Evolutionary conservation across 148 eudicot genomes (phyloP).

Genomic region (Pouteria glomerata): DNA sequence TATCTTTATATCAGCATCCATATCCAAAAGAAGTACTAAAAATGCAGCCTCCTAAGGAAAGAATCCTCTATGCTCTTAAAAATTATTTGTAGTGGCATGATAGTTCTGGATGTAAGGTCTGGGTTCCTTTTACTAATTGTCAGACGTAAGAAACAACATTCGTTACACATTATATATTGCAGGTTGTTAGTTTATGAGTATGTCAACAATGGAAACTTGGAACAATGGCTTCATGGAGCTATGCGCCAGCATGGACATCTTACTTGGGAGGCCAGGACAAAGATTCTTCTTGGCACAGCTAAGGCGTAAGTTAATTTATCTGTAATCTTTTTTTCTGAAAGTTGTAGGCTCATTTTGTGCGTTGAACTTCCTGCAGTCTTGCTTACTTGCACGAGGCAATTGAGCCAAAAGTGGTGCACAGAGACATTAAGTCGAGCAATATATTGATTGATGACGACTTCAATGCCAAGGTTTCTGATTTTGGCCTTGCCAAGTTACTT

Average conservation of each 20-base stretch:
- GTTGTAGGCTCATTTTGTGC: not conserved
- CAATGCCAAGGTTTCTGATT: conserved; percentile 72
- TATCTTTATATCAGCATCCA: not conserved
- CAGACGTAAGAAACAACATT: not conserved
- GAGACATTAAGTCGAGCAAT: conserved; percentile 79
- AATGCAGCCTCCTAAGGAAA: not conserved
- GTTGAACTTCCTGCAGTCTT: conserved; percentile 41
- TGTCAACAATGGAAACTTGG: conserved; percentile 71
- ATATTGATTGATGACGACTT: conserved; percentile 61
- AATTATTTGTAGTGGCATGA: conserved; percentile 5
- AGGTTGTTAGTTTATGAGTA: conserved; percentile 74
- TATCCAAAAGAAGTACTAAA: not conserved
- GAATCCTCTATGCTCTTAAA: not conserved
- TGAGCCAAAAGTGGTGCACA: conserved; percentile 82
- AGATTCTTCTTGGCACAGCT: conserved; percentile 65
- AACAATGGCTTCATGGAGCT: conserved; percentile 85
- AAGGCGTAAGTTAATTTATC: conserved; percentile 54
- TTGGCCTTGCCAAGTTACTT: conserved; percentile 73
- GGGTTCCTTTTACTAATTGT: not conserved
- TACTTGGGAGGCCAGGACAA: conserved; percentile 76
- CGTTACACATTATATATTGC: conserved; percentile 15
- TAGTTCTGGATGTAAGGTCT: not conserved
- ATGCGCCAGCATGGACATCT: conserved; percentile 64
- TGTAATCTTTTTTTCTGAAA: not conserved
- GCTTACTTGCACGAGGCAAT: conserved; percentile 72